Evolutionary conservation across 192 early-diverging fungal genomes (phyloP).

Genomic region (Coemansia sp.): DNA sequence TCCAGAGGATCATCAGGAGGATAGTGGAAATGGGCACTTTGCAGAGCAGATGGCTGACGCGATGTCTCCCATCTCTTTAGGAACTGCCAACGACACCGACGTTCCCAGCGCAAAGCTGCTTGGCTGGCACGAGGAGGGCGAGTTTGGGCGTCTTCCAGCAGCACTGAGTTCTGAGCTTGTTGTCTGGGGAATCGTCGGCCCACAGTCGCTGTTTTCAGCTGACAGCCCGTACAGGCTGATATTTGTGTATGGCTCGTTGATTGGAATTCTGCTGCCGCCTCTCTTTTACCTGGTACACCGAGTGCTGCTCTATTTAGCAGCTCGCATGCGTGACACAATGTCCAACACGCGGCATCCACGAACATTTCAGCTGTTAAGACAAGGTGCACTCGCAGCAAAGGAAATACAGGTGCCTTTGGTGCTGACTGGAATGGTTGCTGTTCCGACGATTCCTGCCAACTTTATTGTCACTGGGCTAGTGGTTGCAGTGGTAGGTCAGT

Average conservation of each 20-base stretch:
- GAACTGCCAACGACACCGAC: conserved; percentile 12
- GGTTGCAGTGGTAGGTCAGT: conserved; percentile 34
- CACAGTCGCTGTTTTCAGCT: conserved; percentile 30
- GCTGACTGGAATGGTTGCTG: conserved; percentile 52
- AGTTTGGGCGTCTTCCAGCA: conserved; percentile 46
- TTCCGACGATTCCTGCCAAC: conserved; percentile 47
- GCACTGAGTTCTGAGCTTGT: conserved; percentile 50
- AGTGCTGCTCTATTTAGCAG: conserved; percentile 1
- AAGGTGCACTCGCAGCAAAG: conserved; percentile 2
- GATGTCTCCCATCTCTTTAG: conserved; percentile 4
- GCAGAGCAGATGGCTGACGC: conserved; percentile 13
- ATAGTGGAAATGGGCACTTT: background rate
- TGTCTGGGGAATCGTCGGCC: conserved; percentile 53
- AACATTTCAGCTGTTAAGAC: background rate
- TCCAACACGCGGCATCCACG: background rate
- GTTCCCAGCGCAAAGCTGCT: conserved; percentile 3
- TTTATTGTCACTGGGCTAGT: conserved; percentile 39
- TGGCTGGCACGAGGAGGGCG: conserved; percentile 51
- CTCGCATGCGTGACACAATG: background rate
- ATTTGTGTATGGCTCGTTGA: conserved; percentile 39
- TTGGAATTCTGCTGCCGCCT: conserved; percentile 28
- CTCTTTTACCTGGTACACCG: conserved; percentile 9
- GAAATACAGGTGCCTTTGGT: conserved; percentile 37
- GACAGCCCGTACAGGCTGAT: conserved; percentile 44
- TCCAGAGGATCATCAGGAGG: background rate